Conservation (phyloP, 148 eudicot genomes). For the Amaranthus cruentus region DNA sequence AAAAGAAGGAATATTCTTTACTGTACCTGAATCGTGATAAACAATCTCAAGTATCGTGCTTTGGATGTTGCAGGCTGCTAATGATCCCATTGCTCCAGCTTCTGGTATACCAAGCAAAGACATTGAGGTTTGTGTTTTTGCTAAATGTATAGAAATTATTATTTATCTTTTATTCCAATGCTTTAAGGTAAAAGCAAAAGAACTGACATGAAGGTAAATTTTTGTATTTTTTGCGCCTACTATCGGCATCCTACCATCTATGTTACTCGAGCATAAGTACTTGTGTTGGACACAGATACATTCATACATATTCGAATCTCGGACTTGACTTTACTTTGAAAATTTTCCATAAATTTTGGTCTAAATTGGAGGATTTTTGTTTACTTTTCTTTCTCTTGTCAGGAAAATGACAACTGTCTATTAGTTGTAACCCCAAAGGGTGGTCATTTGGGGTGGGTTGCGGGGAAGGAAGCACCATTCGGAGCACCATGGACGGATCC, state of each 20-base stretch:
- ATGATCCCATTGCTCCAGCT: conserved; percentile 97
- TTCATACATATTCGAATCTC: too few relatives aligned
- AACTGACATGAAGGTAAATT: too few relatives aligned
- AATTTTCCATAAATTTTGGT: not conserved
- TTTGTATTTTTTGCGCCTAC: not conserved
- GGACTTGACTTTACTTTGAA: too few relatives aligned
- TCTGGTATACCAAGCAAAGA: conserved; percentile 87
- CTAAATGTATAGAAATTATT: not conserved
- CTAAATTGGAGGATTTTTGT: not conserved
- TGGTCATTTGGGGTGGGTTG: conserved; percentile 97
- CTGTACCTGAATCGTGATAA: not conserved
- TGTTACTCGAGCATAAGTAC: too few relatives aligned
- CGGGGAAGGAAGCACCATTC: conserved; percentile 66
- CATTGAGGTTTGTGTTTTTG: conserved; percentile 47
- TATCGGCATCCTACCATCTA: not conserved
- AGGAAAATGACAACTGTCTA: conserved; percentile 80
- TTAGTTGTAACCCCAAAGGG: conserved; percentile 88
- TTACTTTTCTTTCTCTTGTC: conserved; percentile 20
- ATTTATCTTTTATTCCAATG: not conserved
- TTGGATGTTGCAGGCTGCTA: conserved; percentile 61
- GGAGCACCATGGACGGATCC: conserved; percentile 99
- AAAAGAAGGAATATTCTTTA: not conserved
- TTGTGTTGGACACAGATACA: not conserved
- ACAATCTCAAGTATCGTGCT: not conserved
- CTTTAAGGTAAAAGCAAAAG: not conserved